Evolutionary conservation across 495 filamentous ascomycete genomes (phyloP), one percentile per base, ranked within the genome.

Genomic region (Tetracladium setigerum): DNA sequence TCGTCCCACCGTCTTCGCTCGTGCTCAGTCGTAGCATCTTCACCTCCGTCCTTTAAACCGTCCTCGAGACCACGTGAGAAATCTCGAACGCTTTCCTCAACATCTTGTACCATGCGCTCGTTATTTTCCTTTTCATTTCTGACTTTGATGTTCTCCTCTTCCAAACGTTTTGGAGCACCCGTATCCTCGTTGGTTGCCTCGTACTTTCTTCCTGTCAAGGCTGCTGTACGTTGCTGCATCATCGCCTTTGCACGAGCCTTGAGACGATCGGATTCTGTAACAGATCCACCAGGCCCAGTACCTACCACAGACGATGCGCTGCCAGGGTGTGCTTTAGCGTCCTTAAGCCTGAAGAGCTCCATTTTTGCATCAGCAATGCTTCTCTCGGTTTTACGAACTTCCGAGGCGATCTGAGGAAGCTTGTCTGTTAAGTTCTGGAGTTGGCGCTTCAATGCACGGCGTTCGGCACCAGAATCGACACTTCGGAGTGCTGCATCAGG

Each of bases 171-270:
- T 32, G 89, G 83, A 9, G 87, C 87, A 46, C 79, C 86, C 5
- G 79, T 73, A 58, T 89, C 85, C 47, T 87, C 80, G 32, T 76
- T 74, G 40, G 66, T 68, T 10, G 71, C 64, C 16, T 82, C 76
- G 19, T 82, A 65, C 53, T 88, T 86, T 60, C 81, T 84, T 32
- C 94, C 94, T 37, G 89, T 86, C 54, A 99, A 68, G 32, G 90
- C 91, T 41, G 94, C 94, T 55, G 91, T 86, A 35, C 91, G 84
- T 51, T 95, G 89, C 68, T 97, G 90, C 92, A 99, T 96, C 78
- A 95, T 92, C 33, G 90, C 90, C 63, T 87, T 95, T 30, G 94
- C 90, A 41, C 90, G 81, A 17, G 94, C 94, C 66, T 95, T 95
- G 41, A 97, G 80, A 22, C 91, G 77, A 65, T 99, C 94, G 0